Base-by-base conservation (phyloP, 1,139 yeast genomes). In the Candida pseudoviswanathii region DNA sequence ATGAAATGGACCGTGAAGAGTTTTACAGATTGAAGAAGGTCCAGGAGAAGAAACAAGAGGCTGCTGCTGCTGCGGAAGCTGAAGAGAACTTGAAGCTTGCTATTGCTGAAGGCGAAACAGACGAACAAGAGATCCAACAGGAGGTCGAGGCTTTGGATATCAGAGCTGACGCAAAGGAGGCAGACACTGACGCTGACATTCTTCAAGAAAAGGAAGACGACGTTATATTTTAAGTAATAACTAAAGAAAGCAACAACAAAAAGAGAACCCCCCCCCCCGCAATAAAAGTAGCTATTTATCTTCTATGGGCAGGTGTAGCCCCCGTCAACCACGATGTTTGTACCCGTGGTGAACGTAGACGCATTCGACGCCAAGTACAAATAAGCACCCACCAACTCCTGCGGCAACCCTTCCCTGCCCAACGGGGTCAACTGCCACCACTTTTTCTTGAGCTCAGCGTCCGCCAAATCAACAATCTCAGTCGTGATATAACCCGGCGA, bases 1-100 rank as follows among this genome's bases (percentile, higher is more conserved):
- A 94, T 69, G 99, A 94, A 73, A 80, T 94, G 68, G 99, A 94
- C 68, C 87, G 99, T 80, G 99, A 94, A 71, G 99, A 94, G 72
- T 94, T 94, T 66, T 94, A 91, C 73, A 79, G 99, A 63, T 82
- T 94, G 75, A 94, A 94, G 75, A 94, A 94, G 71, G 97, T 94
- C 48, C 97, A 94, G 71, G 95, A 91, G 66, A 92, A 91, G 86
- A 94, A 94, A 70, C 97, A 91, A 70, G 80, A 83, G 53, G 90
- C 86, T 40, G 78, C 78, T 27, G 92, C 87, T 2, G 79, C 76
- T 4, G 79, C 77, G n/a, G 92, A 85, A 53, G 75, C 75, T 11
- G 86, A 80, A 58, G 78, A 71, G 44, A 60, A 60, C 54, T 61
- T 58, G 45, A 53, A 42, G 11, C 52, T 47, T 27, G 41, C 40